Evolutionary conservation across 106 monocot genomes (phyloP), one percentile per base, ranked within the genome.

Genomic region (Allium sativum): DNA sequence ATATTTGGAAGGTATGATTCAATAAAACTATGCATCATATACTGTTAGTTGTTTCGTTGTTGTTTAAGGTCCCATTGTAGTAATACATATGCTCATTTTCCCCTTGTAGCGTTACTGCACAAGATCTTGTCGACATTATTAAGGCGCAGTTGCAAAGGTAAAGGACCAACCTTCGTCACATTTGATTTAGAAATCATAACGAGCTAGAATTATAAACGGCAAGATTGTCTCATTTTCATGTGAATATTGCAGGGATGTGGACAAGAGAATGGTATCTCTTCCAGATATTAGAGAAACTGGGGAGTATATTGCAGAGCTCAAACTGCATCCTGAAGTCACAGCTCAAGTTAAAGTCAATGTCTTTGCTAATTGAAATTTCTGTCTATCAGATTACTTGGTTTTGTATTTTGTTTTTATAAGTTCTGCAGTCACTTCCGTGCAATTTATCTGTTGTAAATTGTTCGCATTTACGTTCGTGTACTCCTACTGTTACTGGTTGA

Each of bases 211-310:
- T 3, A 69, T 48, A 10, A 42, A 31, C 21, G 45, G 4, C 9
- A 69, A 21, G 14, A 1, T 53, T 31, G 13, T 15, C 9, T 40
- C 10, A 10, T 45, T 41, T 41, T 13, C 22, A 45, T 45, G 4
- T 45, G 2, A 59, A 18, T 53, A 2, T 7, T 70, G 3, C 62
- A 98, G 96, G 77, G 91, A 88, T 66, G 59, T 98, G n/a, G 87
- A 82, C 70, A 85, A 79, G 68, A 60, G 82, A 21, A 82, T 82
- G 17, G 72, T 98, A 21, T 73, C 76, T 45, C 66, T 98, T 56
- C 96, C 96, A 12, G 96, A 98, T 65, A 92, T 91, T 46, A 77
- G 84, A 45, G 96, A 98, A 70, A 84, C 89, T 7, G 96, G 96
- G 31, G 91, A 98, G 12, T 98, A 88, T 40, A 51, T 91, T 22